Base-by-base conservation (phyloP, 352 stramenopile genomes). In the Phytophthora fragariaefolia region DNA sequence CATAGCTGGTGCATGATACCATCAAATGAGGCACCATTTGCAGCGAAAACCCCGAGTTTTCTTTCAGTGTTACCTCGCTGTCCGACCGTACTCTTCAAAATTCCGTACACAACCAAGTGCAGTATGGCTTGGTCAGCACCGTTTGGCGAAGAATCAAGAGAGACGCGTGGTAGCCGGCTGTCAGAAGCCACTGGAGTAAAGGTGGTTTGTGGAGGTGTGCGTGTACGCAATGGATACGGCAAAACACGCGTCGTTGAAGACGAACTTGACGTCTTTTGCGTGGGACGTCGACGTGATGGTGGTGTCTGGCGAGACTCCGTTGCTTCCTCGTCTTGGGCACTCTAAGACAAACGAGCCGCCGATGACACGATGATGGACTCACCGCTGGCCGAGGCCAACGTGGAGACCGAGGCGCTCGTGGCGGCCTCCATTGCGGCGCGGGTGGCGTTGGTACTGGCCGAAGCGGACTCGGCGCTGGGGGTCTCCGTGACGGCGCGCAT, bases 1-100 rank as follows among this genome's bases (percentile, higher is more conserved):
- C 50, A 58, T 3, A 58, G 18, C 20, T 58, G 46, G 32, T 58
- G 50, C 20, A 58, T 32, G 18, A 58, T 58, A n/a, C 20, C 32
- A 36, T 20, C 22, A 24, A 58, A 58, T 2, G 50, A 27, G 18
- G n/a, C 32, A 13, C 18, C 30, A 58, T 34, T 58, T 45, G n/a
- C 50, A 48, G 50, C n/a, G n/a, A 58, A 58, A 24, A 47, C 32
- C 12, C 32, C 50, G 6, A 58, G 50, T 6, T 32, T 2, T 20
- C 7, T 58, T 10, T 32, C 50, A 3, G 28, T 43, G 13, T 18
- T 3, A 23, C 47, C 28, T 0, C 50, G 30, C 34, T 32, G 17
- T 23, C 51, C 51, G 15, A 36, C 34, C 22, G 32, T 58, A 13
- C 42, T 28, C 18, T 58, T 48, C 32, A 56, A 26, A 13, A 56